Base-by-base conservation (phyloP, 257 asterid species). In the Gentiana dahurica region DNA sequence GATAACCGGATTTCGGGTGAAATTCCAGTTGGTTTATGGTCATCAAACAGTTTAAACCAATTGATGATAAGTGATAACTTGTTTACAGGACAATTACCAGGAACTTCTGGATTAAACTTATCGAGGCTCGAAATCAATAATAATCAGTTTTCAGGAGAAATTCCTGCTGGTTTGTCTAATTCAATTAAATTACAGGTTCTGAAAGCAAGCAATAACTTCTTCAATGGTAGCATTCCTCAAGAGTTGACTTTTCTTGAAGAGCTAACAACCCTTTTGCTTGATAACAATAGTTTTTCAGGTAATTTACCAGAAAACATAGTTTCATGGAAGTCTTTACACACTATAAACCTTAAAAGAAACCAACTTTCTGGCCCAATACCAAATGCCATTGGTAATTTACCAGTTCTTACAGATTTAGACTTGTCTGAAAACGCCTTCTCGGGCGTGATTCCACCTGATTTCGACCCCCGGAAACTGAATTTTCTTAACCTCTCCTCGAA, bases 311-410 rank as follows among this genome's bases (percentile, higher is more conserved):
- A 81, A 4, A 61, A 53, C 15, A 78, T 87, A 43, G 39, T 75
- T 57, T 87, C 95, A 6, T 91, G 98, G 98, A 67, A 51, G 52
- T 65, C 81, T 8, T 71, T 91, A 8, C 44, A 72, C 24, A 59
- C 58, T 49, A 63, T 91, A 63, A 65, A 66, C 62, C 76, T 79
- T 41, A 74, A 89, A n/a, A 50, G 80, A 48, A 91, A 91, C 69
- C 82, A 65, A 48, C 73, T 91, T 8, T 78, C 77, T 2, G 98
- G 98, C 3, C 73, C 64, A 67, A 91, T 91, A 56, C 98, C 98
- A 4, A 57, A 73, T 0, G 62, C 78, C 2, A 35, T 91, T 1
- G 85, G 85, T 35, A 66, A 15, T 34, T 66, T 91, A 66, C 82
- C 76, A 0, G 72, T 5, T 38, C 87, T 91, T 12, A 24, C 12